A percentile compares a stretch with the other conserved stretches of the same genome.
phyloP scores from a whole-genome alignment of 306 rosid genomes.

The Hylodesmum podocarpum region DNA sequence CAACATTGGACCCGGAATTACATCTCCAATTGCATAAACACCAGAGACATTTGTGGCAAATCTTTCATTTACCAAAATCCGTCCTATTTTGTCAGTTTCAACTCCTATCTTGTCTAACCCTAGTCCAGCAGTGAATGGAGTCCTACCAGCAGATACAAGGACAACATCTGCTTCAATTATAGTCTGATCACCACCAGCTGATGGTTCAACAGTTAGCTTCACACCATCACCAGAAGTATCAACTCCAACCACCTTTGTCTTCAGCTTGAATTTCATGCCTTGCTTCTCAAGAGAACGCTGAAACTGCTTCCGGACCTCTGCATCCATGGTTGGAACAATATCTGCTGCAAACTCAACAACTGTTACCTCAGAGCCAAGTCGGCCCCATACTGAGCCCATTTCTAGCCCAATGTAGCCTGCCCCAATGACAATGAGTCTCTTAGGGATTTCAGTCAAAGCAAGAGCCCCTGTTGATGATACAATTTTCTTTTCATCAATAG shows the following conservation, averaged over 20 bases:
- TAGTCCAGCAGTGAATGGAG: constrained; percentile 84
- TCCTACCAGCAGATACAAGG: constrained; percentile 97
- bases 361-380: constrained; percentile 85
- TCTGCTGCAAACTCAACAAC: constrained; percentile 95
- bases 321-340: constrained; percentile 95
- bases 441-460: constrained; percentile 82
- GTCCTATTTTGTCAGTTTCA: constrained; percentile 76
- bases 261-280: constrained; percentile 88
- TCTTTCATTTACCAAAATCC: constrained; percentile 80
- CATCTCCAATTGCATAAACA: constrained; percentile 92
- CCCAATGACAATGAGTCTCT: constrained; percentile 88
- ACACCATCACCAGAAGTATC: constrained; percentile 86
- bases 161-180: constrained; percentile 86
- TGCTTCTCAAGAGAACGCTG: constrained; percentile 96
- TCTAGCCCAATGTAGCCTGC: constrained; percentile 99
- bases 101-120: constrained; percentile 87
- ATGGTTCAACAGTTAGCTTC: constrained; percentile 86
- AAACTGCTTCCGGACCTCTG: constrained; percentile 87
- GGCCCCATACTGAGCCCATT: constrained; percentile 99
- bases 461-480: constrained; percentile 97
- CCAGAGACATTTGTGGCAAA: constrained; percentile 76
- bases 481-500: constrained; percentile 94
- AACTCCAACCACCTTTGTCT: constrained; percentile 94
- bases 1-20: constrained; percentile 97
- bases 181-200: constrained; percentile 90